Percentiles rank a stretch among this genome's conserved stretches.
These are phyloP conservation scores for Abrus pulchellus DNA, from an alignment of 306 rosid species.

Conservation along the genomic window DNA sequence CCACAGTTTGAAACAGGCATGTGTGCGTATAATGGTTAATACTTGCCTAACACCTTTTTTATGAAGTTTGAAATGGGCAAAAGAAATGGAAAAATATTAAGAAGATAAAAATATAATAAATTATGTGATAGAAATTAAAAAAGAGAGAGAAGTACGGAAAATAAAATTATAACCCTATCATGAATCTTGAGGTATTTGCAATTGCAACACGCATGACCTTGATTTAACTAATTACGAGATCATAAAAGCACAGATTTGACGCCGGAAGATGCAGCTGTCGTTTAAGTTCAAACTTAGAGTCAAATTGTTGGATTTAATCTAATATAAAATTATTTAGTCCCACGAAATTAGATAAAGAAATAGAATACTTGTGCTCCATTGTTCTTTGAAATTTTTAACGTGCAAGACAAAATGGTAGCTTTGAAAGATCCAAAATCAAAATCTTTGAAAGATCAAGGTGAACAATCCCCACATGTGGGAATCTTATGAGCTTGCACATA, in stretches of 20 bases:
- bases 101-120: too few species aligned
- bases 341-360: conserved; percentile 8
- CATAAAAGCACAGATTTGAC: background rate
- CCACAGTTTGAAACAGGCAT: too few species aligned
- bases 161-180: too few species aligned
- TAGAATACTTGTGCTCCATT: conserved; percentile 11
- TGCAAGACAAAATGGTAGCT: conserved; percentile 42
- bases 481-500: conserved; percentile 43
- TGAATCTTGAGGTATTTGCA: too few species aligned
- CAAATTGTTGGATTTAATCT: conserved; percentile 15
- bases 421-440: conserved; percentile 54
- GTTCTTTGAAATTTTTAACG: conserved; percentile 39
- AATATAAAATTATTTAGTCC: conserved; percentile 23
- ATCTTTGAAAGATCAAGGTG: conserved; percentile 63
- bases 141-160: too few species aligned
- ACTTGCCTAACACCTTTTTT: too few species aligned
- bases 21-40: too few species aligned
- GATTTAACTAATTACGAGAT: background rate
- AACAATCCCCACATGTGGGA: conserved; percentile 34
- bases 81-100: too few species aligned
- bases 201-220: background rate
- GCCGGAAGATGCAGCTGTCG: background rate
- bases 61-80: too few species aligned
- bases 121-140: too few species aligned
- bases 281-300: conserved; percentile 10